Evolutionary conservation across 495 filamentous ascomycete genomes (phyloP).

Genomic region (Aspergillus nanangensis): DNA sequence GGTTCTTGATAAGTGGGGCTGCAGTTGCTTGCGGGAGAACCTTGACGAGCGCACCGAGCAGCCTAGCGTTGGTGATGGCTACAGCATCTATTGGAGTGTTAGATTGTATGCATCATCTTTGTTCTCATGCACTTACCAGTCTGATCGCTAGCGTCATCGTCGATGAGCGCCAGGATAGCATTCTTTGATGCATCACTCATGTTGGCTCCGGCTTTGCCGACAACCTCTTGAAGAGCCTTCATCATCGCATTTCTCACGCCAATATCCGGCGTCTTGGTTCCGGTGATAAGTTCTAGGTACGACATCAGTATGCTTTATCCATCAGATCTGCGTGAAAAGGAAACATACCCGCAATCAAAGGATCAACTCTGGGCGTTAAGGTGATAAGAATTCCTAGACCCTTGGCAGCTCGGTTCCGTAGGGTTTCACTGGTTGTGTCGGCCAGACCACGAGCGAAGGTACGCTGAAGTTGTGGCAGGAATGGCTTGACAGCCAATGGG

Average conservation of each 20-base stretch:
- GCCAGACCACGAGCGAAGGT: constrained; percentile 96
- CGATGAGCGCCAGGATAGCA: constrained; percentile 80
- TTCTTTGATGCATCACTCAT: constrained; percentile 88
- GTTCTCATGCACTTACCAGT: constrained; percentile 59
- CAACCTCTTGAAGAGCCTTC: constrained; percentile 92
- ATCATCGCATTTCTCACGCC: constrained; percentile 96
- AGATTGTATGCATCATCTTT: no score
- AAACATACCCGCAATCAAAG: constrained; percentile 58
- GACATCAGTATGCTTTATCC: constrained; percentile 3
- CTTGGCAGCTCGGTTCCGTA: constrained; percentile 88
- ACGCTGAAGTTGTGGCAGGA: constrained; percentile 91
- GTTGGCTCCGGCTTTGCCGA: constrained; percentile 87
- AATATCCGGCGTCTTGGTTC: constrained; percentile 81
- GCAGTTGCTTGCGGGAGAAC: constrained; percentile 67
- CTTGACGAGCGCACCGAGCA: constrained; percentile 85
- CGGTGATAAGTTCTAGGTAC: constrained; percentile 78
- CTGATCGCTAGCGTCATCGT: constrained; percentile 70
- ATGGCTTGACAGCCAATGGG: constrained; percentile 90
- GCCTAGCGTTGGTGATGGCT: constrained; percentile 80
- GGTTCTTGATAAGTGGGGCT: constrained; percentile 68
- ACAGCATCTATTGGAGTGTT: constrained; percentile 65
- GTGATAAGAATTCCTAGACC: constrained; percentile 95
- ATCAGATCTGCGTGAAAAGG: not conserved
- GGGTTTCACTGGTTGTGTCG: constrained; percentile 83
- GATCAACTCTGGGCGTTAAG: constrained; percentile 91